Base-by-base conservation (phyloP, 495 filamentous ascomycete species). In the Filosporella fistucella region DNA sequence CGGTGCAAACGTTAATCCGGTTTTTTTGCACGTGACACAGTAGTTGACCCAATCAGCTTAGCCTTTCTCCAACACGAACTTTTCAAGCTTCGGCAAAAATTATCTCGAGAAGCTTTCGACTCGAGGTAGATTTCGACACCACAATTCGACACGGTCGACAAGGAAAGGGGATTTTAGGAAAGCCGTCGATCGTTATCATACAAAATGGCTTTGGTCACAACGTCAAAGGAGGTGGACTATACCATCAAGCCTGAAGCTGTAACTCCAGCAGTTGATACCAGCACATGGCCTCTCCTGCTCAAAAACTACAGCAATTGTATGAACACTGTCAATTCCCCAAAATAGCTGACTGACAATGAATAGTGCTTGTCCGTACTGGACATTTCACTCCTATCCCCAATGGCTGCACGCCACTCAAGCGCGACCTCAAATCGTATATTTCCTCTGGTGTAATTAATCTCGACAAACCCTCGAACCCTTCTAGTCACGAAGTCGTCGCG, bases 401-500 rank as follows among this genome's bases (percentile, higher is more conserved):
- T 63, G 93, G 93, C 47, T 90, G 81, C 60, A 76, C 85, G 28
- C 93, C 93, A 23, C 72, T 87, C 56, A 89, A 85, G 65, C 88
- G 93, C 67, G 91, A 96, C 60, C 76, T 98, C 57, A 95, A 96
- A 72, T 87, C 85, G 35, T 98, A 96, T 67, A 83, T 98, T 58
- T 88, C 84, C 65, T 93, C 87, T 52, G 93, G 93, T 67, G 93
- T 97, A 23, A 96, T 98, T 71, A 97, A 97, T 68, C 82, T 95
- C 43, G 93, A 97, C 76, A 98, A 98, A 68, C 93, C 93, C 26
- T 89, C 90, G 13, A 98, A 98, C 73, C 93, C 93, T 16, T 95
- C 89, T 47, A 93, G 87, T 59, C 93, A 98, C 74, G 93, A 98
- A 68, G 94, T 97, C 33, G 93, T 98, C 58, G 89, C 93, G 45